Evolutionary conservation across 148 eudicot genomes (phyloP), one percentile per base, ranked within the genome.

Genomic region (Heliosperma pusillum): DNA sequence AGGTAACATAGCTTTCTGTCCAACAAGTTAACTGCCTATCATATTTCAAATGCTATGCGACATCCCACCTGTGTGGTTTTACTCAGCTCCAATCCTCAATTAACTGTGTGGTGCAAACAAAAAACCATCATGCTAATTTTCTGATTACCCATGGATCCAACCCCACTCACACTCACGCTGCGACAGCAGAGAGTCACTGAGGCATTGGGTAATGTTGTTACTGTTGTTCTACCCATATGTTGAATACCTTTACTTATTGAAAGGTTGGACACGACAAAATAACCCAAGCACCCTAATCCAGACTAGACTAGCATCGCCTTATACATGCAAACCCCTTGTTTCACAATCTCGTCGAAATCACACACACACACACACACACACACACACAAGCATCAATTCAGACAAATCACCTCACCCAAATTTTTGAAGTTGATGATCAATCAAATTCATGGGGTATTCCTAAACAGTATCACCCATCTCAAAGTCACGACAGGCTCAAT

Each of bases 231-330:
- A 33, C 62, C 25, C 62, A n/a, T 29, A 20, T 29, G 30, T 8
- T 7, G 15, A 22, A 64, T 1, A 9, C 2, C 40, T 10, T 29
- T 33, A 40, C 10, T 30, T 8, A 73, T 42, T 66, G 22, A 21
- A 16, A 59, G 13, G 52, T 36, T 7, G 33, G 21, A 56, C 13
- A 30, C 19, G 42, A 19, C 68, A 42, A 73, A 73, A 21, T 24
- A 40, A 66, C 53, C 70, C 52, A n/a, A 16, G 22, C 10, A 64
- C 40, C n/a, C 68, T 64, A 64, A 64, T 61, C 26, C 33, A 61
- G 15, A 10, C 45, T 22, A 13, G 47, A 22, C 33, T n/a, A 42
- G 60, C 67, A 63, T 15, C 47, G 27, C 5, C 47, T n/a, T n/a
- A n/a, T n/a, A n/a, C n/a, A n/a, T n/a, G n/a, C n/a, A n/a, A n/a